These are phyloP conservation scores for Scutellaria galericulata DNA, from an alignment of 257 asterid species.

Conservation along the genomic window DNA sequence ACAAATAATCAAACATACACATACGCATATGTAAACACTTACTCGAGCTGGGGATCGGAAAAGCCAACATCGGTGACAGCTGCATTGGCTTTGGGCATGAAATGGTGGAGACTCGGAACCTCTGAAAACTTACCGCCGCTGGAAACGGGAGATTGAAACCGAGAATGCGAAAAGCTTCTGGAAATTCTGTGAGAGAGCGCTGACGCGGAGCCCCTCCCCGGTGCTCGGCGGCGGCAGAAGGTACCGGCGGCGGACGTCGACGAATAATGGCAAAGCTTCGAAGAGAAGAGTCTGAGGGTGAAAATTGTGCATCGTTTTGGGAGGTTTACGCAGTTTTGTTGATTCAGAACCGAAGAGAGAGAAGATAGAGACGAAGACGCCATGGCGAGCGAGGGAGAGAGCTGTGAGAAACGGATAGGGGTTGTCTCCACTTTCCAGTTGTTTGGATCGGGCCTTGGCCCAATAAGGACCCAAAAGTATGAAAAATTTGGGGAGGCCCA, in stretches of 20 bases:
- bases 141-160: slow-evolving; percentile 39
- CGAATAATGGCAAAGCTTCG: slow-evolving; percentile 28
- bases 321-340: slow-evolving; percentile 58
- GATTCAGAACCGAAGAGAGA: slow-evolving; percentile 63
- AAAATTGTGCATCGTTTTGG: slow-evolving; percentile 54
- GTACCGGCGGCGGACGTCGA: slow-evolving; percentile 36
- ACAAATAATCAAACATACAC: neutral
- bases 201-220: slow-evolving; percentile 39
- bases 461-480: neutral
- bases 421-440: slow-evolving; percentile 17
- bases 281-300: slow-evolving; percentile 54
- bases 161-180: slow-evolving; percentile 51
- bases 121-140: slow-evolving; percentile 40
- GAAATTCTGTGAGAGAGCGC: slow-evolving; percentile 46
- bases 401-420: slow-evolving; percentile 42
- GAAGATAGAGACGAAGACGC: slow-evolving; percentile 66
- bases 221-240: slow-evolving; percentile 39
- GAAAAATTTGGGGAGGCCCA: neutral
- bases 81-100: slow-evolving; percentile 66
- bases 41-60: slow-evolving; percentile 61
- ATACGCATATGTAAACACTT: slow-evolving; percentile 37
- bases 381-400: slow-evolving; percentile 39
- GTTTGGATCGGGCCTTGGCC: slow-evolving; percentile 27
- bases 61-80: slow-evolving; percentile 40
- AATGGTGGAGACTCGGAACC: slow-evolving; percentile 55